Conservation (phyloP, 2,329 filamentous ascomycete genomes). For the Monilinia aucupariae region DNA sequence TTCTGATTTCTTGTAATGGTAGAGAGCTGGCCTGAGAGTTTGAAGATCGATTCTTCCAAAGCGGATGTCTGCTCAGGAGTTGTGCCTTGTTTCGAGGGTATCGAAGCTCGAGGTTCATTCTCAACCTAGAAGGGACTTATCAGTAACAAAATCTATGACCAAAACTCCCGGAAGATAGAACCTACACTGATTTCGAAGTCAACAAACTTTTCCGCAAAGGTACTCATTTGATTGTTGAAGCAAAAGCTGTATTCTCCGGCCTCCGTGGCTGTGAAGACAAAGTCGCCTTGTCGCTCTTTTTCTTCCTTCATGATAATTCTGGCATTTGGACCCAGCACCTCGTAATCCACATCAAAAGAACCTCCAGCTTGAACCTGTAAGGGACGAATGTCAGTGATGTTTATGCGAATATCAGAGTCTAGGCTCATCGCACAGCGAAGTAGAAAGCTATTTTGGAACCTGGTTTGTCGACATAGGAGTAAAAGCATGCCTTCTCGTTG, state of each 20-base stretch:
- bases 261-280: constrained; percentile 90
- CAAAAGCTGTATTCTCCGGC: constrained; percentile 91
- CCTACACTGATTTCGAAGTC: constrained; percentile 94
- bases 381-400: constrained; percentile 3
- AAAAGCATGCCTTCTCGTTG: constrained; percentile 96
- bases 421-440: constrained; percentile 69
- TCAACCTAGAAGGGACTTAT: constrained; percentile 59
- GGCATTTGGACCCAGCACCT: constrained; percentile 73
- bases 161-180: constrained; percentile 20
- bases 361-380: constrained; percentile 91
- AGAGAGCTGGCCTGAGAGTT: constrained; percentile 85
- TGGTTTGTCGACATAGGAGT: constrained; percentile 67
- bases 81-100: constrained; percentile 84
- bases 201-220: constrained; percentile 93
- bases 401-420: background rate
- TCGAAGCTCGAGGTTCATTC: constrained; percentile 74
- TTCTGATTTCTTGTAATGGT: constrained; percentile 97
- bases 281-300: constrained; percentile 94
- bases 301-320: constrained; percentile 78
- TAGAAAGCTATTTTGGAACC: constrained; percentile 95
- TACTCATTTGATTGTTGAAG: constrained; percentile 98
- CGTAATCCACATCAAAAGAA: constrained; percentile 94
- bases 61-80: constrained; percentile 81
- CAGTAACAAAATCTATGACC: background rate
- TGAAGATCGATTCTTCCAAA: constrained; percentile 91